Evolutionary conservation across 1,284 basidiomycete genomes (phyloP).

Genomic region (Austroboletus rostrupii): DNA sequence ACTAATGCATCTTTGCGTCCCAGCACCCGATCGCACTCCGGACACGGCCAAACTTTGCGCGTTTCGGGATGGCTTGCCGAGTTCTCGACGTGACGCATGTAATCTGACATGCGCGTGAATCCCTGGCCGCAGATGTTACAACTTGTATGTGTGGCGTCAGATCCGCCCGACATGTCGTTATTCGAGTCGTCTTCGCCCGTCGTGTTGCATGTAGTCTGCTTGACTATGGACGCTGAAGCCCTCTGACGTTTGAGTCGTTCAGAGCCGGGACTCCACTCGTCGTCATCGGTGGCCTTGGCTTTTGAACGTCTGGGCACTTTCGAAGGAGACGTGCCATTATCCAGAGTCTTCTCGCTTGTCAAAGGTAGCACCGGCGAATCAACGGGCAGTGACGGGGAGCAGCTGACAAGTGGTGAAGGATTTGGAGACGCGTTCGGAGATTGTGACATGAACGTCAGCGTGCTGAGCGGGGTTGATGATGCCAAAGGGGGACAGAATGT

Average conservation of each 20-base stretch:
- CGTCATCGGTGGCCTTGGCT: slow-evolving; percentile 20
- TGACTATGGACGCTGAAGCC: background rate
- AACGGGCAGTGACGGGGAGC: slow-evolving; percentile 2
- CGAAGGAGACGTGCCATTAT: background rate
- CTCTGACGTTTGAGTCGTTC: slow-evolving; percentile 11
- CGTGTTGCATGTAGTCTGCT: background rate
- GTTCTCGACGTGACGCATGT: slow-evolving; percentile 23
- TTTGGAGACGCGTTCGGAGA: slow-evolving; percentile 12
- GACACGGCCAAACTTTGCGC: slow-evolving; percentile 26
- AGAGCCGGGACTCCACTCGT: slow-evolving; percentile 22
- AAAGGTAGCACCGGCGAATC: background rate
- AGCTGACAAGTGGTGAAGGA: slow-evolving; percentile 1
- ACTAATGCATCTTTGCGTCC: slow-evolving; percentile 24
- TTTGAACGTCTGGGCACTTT: slow-evolving; percentile 12
- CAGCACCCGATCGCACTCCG: slow-evolving; percentile 12
- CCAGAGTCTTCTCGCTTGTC: background rate
- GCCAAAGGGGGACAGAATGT: slow-evolving; percentile 5
- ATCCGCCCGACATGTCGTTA: background rate
- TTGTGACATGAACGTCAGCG: slow-evolving; percentile 12
- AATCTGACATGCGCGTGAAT: slow-evolving; percentile 23
- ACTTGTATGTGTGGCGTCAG: slow-evolving; percentile 4
- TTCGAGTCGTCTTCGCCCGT: no score
- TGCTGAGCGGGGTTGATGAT: slow-evolving; percentile 18
- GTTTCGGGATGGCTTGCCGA: slow-evolving; percentile 25
- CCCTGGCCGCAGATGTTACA: slow-evolving; percentile 17